phyloP scores from a whole-genome alignment of 2,329 filamentous ascomycete genomes.

The Ceratocystis eucalypticola region DNA sequence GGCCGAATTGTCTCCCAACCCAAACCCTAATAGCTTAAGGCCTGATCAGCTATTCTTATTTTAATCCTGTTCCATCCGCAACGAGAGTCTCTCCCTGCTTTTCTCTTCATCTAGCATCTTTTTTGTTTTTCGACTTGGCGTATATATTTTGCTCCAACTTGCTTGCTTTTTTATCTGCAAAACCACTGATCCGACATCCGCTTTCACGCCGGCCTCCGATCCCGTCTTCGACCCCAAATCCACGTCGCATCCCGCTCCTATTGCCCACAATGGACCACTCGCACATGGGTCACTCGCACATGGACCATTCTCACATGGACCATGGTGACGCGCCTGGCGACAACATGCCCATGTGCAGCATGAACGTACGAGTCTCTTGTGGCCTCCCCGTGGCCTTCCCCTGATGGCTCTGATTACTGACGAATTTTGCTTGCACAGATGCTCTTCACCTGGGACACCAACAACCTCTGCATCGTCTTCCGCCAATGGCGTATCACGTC shows the following conservation, averaged over 20 bases:
- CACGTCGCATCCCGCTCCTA: not conserved
- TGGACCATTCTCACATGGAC: constrained; percentile 35
- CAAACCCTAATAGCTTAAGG: not conserved
- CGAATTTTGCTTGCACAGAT: constrained; percentile 43
- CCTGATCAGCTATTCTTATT: not conserved
- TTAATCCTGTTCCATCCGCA: not conserved
- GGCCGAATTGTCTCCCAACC: not conserved
- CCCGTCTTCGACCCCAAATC: not conserved
- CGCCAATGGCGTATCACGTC: constrained; percentile 74
- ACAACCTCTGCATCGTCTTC: constrained; percentile 93
- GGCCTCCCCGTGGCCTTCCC: too few species aligned
- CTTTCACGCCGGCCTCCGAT: not conserved
- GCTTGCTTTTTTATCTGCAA: not conserved
- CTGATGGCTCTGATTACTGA: not conserved
- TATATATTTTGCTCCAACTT: not conserved
- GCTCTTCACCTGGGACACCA: constrained; percentile 94
- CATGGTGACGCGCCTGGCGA: constrained; percentile 39
- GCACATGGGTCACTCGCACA: constrained; percentile 21
- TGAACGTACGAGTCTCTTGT: constrained; percentile 55
- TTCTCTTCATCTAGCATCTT: not conserved
- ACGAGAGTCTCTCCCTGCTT: not conserved
- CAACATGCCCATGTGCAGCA: constrained; percentile 63
- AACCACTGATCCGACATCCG: not conserved
- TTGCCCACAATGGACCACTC: constrained; percentile 16
- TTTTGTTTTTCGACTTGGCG: not conserved